Evolutionary conservation across 805 yeast species (phyloP), one percentile per base, ranked within the genome.

Genomic region (Lipomyces oligophaga): DNA sequence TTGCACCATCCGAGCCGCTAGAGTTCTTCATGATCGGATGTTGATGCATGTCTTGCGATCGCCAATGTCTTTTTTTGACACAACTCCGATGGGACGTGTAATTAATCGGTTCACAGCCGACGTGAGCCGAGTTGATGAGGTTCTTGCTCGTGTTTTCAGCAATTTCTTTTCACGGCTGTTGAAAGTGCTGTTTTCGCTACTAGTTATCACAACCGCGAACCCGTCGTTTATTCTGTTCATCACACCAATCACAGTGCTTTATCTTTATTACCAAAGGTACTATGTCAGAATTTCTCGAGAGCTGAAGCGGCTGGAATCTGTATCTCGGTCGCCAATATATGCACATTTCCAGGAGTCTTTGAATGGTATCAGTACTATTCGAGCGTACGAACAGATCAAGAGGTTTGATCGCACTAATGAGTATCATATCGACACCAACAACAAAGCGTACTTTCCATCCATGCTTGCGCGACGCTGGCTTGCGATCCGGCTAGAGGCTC

Each of bases 391-490:
- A 11, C 93, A 85, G 52, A 64, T 65, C 21, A 71, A 69, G 3
- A 70, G 93, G 45, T 88, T 87, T 65, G 68, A 69, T 18, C 73
- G 65, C 54, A 70, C 77, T 47, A 81, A 80, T 61, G 50, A 68
- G 44, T 57, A 47, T 62, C 82, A 56, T 52, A 76, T 90, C 59
- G 97, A 93, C 63, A 77, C 77, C 59, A 89, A 90, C 64, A 80
- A 89, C 83, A 76, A 83, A 60, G 97, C 97, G 0, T 87, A 78
- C 61, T 93, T 86, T 71, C 96, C 97, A 20, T 76, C 95, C 4
- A 80, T 88, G 48, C 83, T 85, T 63, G 89, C 96, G 5, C 90
- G 93, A 63, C 81, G 98, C 69, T 93, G 98, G 98, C 76, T 93
- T 49, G 96, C 97, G 10, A 95, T 87, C 8, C 77, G 98, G 61